Percentiles rank a stretch among this genome's conserved stretches.
These are phyloP conservation scores for Ophiocordyceps polyrhachis-furcata DNA, from an alignment of 2,329 filamentous ascomycete species.

Conservation along the genomic window DNA sequence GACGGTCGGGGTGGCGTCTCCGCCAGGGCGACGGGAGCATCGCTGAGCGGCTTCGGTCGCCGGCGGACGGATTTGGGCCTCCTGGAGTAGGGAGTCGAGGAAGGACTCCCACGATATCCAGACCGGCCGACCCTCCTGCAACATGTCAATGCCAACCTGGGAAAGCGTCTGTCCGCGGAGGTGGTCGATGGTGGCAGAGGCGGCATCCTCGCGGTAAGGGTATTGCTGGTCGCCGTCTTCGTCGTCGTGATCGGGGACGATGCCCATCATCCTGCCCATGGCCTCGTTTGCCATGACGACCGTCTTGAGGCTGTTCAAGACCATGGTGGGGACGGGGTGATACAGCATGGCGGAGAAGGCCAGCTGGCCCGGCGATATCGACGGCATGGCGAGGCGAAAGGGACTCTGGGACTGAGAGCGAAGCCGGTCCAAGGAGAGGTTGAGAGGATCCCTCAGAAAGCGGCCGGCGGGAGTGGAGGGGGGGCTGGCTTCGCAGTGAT, in stretches of 20 bases:
- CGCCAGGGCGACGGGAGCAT: conserved; percentile 10
- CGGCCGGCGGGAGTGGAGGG: conserved; percentile 11
- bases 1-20: conserved; percentile 19
- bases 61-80: conserved; percentile 17
- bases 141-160: conserved; percentile 54
- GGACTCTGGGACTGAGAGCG: conserved; percentile 19
- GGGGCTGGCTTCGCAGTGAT: conserved; percentile 8
- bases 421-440: conserved; percentile 5
- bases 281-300: conserved; percentile 59
- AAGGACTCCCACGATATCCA: conserved; percentile 42
- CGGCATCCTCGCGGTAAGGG: background rate
- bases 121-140: conserved; percentile 45
- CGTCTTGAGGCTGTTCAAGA: conserved; percentile 50
- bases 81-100: conserved; percentile 31
- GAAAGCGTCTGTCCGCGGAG: conserved; percentile 47
- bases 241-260: conserved; percentile 24
- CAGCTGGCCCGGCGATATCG: conserved; percentile 30
- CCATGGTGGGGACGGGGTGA: conserved; percentile 51
- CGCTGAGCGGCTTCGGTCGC: conserved; percentile 6
- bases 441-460: conserved; percentile 16
- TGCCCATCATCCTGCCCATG: conserved; percentile 49
- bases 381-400: conserved; percentile 24
- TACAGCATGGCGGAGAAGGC: conserved; percentile 55
- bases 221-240: conserved; percentile 17
- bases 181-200: conserved; percentile 29